Conservation (phyloP, 352 stramenopile species). For the Phytophthora crassamura region DNA sequence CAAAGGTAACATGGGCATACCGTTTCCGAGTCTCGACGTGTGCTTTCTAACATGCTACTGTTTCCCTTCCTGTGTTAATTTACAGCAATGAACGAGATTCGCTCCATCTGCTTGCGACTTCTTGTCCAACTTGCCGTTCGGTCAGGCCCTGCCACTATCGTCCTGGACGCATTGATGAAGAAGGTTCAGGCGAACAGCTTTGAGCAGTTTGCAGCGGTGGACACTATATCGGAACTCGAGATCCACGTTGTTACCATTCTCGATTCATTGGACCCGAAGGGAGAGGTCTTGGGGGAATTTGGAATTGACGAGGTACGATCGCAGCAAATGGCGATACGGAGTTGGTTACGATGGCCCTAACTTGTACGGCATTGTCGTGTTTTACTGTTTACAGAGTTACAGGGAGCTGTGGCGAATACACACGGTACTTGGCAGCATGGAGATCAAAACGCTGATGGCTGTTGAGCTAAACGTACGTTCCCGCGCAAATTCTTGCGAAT, state of each 20-base stretch:
- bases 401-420: conserved; percentile 41
- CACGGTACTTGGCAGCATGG: conserved; percentile 54
- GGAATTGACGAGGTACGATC: conserved; percentile 44
- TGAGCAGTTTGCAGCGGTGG: conserved; percentile 40
- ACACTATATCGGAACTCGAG: conserved; percentile 61
- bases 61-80: neutral
- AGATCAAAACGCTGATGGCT: conserved; percentile 53
- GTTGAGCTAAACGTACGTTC: conserved; percentile 57
- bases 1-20: conserved; percentile 42
- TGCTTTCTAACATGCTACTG: conserved; percentile 1
- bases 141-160: conserved; percentile 35
- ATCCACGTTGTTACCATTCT: conserved; percentile 51
- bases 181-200: conserved; percentile 42
- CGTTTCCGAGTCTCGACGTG: too few relatives aligned
- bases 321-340: too few relatives aligned
- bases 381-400: conserved; percentile 14
- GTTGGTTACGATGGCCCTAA: too few relatives aligned
- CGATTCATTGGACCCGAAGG: conserved; percentile 31
- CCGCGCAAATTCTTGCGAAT: neutral
- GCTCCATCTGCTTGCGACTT: conserved; percentile 55
- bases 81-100: conserved; percentile 57
- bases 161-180: conserved; percentile 45
- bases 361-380: too few relatives aligned
- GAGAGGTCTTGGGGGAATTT: conserved; percentile 27
- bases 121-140: conserved; percentile 59